Conservation (phyloP, 306 rosid genomes). For the Canavalia ensiformis region DNA sequence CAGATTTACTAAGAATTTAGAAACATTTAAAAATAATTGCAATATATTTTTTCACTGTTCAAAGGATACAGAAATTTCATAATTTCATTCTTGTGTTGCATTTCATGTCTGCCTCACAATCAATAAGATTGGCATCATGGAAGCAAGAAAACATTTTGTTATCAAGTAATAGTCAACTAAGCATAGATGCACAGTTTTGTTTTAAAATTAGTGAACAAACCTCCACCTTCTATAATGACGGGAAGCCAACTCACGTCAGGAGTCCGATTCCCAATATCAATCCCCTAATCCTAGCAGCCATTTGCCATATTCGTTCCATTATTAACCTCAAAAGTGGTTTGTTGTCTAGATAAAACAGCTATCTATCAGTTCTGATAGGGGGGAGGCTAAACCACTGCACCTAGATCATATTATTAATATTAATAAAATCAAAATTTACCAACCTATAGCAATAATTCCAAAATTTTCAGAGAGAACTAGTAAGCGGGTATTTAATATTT, state of each 20-base stretch:
- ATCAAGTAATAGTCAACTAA: background rate
- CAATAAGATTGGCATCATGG: background rate
- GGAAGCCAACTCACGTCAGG: constrained; percentile 1
- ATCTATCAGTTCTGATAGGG: background rate
- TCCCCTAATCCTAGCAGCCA: background rate
- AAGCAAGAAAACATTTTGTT: background rate
- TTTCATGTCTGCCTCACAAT: background rate
- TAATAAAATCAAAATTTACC: background rate
- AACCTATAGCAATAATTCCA: background rate
- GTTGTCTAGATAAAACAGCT: background rate
- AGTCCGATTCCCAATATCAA: background rate
- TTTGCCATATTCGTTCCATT: background rate
- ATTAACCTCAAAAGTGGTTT: background rate
- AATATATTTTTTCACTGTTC: background rate
- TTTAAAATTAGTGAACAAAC: background rate
- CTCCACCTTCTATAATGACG: constrained; percentile 18
- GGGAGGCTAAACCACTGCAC: constrained; percentile 3
- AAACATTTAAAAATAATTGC: constrained; percentile 6
- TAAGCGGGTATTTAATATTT: background rate
- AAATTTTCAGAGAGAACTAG: background rate
- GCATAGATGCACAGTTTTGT: background rate
- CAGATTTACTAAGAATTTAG: background rate
- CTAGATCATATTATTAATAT: background rate
- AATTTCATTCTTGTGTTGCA: background rate
- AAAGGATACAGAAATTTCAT: background rate